A percentile compares a stretch with the other conserved stretches of the same genome.
Evolutionary conservation across 1,284 basidiomycete genomes (phyloP).

Genomic region (Wallemia hederae): DNA sequence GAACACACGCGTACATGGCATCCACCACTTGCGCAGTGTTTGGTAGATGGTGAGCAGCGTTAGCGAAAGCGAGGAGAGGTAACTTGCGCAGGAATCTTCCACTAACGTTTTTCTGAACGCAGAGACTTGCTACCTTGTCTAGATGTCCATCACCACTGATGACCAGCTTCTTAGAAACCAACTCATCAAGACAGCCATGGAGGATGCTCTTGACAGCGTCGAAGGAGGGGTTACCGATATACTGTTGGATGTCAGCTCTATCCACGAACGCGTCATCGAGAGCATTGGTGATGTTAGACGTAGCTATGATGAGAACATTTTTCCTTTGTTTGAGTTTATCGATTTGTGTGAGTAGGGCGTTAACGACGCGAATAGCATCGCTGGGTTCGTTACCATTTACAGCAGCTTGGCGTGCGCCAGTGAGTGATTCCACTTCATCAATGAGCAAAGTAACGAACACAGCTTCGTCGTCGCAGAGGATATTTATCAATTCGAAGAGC

Average conservation of each 20-base stretch:
- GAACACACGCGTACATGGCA: neutral
- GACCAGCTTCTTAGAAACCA: neutral
- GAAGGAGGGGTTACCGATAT: slow-evolving; percentile 60
- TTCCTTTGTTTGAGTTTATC: slow-evolving; percentile 78
- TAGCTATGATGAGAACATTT: slow-evolving; percentile 87
- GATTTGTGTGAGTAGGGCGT: slow-evolving; percentile 82
- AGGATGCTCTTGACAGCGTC: slow-evolving; percentile 32
- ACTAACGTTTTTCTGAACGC: neutral
- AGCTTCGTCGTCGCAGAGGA: slow-evolving; percentile 53
- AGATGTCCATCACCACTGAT: neutral
- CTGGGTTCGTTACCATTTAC: slow-evolving; percentile 81
- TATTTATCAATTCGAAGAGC: slow-evolving; percentile 61
- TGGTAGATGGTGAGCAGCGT: neutral
- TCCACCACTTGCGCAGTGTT: neutral
- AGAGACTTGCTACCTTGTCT: neutral
- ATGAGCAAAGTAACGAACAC: slow-evolving; percentile 84
- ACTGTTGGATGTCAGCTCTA: slow-evolving; percentile 86
- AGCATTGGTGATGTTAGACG: slow-evolving; percentile 75
- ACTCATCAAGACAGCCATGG: neutral
- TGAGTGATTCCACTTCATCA: slow-evolving; percentile 88
- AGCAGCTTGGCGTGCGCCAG: slow-evolving; percentile 72
- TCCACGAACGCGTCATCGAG: slow-evolving; percentile 92
- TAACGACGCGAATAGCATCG: slow-evolving; percentile 85
- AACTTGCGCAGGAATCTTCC: neutral
- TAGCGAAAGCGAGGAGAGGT: neutral